Base-by-base conservation (phyloP, 495 filamentous ascomycete genomes). In the Talaromyces adpressus region DNA sequence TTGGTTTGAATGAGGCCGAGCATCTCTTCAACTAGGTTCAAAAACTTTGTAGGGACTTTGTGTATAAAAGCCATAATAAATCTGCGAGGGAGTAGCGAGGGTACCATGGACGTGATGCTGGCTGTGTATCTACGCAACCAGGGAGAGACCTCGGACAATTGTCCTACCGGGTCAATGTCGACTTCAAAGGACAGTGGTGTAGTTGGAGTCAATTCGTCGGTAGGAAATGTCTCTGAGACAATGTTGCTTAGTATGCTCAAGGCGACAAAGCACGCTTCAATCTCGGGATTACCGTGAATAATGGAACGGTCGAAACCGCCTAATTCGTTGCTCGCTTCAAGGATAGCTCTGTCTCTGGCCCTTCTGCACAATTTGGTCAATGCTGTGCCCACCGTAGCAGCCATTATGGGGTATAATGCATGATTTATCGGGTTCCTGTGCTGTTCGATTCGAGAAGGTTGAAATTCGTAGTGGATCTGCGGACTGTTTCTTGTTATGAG, bases 21-120 rank as follows among this genome's bases (percentile, higher is more conserved):
- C 39, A 68, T 64, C 20, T 64, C 65, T 53, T 71, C 65, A 2
- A 74, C 66, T 9, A 72, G 41, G 6, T 34, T 62, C 23, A 74
- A 64, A 62, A 59, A 72, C 27, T 65, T 64, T 3, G 63, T 41
- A 4, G 70, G 68, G 1, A 63, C 67, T 62, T 72, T 68, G 64
- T 74, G 69, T 16, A 74, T 23, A 53, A 72, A 72, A 4, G 72
- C 67, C 72, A 74, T 72, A 25, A 72, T 71, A 20, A 68, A 67
- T 34, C 72, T 66, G 32, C 72, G 66, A n/a, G 69, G 67, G 3
- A 66, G 64, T 20, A 58, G 67, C 4, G 72, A 68, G 1, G 70
- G 57, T 27, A 60, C 54, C 64, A 71, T 74, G 4, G 72, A 74
- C 16, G 72, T 74, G 20, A 73, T 68, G 23, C 67, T 71, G 61